Base-by-base conservation (phyloP, 352 stramenopile genomes). In the Globisporangium nagaii region DNA sequence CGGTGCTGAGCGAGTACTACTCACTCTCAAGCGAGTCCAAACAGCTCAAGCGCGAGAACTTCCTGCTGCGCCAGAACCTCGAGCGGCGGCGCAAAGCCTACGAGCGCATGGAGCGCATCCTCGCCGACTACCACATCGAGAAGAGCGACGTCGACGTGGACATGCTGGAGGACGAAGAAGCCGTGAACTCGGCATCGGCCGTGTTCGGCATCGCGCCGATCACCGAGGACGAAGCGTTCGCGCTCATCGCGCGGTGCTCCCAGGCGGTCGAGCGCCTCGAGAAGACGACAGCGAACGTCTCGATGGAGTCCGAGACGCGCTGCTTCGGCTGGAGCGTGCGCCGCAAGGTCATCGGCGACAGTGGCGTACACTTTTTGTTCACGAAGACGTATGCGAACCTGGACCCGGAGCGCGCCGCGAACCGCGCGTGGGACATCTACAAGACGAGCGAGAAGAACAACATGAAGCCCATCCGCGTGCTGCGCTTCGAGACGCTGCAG, bases 401-500 rank as follows among this genome's bases (percentile, higher is more conserved):
- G 20, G 52, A 66, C 36, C 64, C 71, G 3, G 39, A 59, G 35
- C 47, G 43, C 15, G 52, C 60, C 3, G 60, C 67, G 35, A 64
- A 66, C 19, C 39, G 54, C 10, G 60, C 59, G 12, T 80, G 71
- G 71, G 40, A 57, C 6, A 50, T 73, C 24, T 80, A 75, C 44
- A 50, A 62, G 28, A 63, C 56, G 15, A 35, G 60, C 12, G 52
- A 70, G 4, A 61, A 63, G 24, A 70, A 77, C 55, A 70, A 61
- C 45, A 48, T 68, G 28, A 68, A 69, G 30, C 57, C 60, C 8
- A 58, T 73, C 22, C 68, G 65, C 28, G 60, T 77, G 40, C 50
- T 77, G 51, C 68, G 65, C 22, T 68, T 71, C 44, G 62, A 80
- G 49, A 68, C 63, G 44, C 58, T 80, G 6, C 71, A 80, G 58